phyloP scores from a whole-genome alignment of 2,329 filamentous ascomycete species.

The Clarireedia sp. region DNA sequence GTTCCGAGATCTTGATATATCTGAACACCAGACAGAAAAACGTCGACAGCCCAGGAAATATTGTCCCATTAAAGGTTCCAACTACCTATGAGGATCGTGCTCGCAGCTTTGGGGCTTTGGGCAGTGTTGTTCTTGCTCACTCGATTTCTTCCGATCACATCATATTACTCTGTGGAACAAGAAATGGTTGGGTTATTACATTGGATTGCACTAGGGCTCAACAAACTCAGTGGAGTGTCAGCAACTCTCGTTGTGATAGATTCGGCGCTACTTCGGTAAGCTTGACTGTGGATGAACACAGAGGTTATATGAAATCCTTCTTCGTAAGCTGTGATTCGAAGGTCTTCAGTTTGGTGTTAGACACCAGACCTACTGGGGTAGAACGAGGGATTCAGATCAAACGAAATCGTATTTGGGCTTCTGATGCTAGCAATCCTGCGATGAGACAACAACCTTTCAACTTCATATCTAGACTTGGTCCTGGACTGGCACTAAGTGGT shows the following conservation, averaged over 20 bases:
- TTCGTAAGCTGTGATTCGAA: slow-evolving; percentile 43
- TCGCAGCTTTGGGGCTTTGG: slow-evolving; percentile 16
- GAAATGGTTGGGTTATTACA: slow-evolving; percentile 24
- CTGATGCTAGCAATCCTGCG: slow-evolving; percentile 40
- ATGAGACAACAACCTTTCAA: slow-evolving; percentile 41
- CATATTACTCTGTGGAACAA: slow-evolving; percentile 25
- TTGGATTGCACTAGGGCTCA: slow-evolving; percentile 13
- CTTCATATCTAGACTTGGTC: slow-evolving; percentile 38
- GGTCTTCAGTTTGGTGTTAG: slow-evolving; percentile 28
- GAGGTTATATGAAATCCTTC: slow-evolving; percentile 24
- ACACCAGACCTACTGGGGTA: neutral
- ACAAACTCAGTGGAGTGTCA: slow-evolving; percentile 1
- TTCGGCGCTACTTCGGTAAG: slow-evolving; percentile 24
- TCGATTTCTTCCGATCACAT: slow-evolving; percentile 7
- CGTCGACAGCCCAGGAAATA: neutral
- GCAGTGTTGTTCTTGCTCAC: slow-evolving; percentile 20
- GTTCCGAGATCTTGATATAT: too few relatives aligned
- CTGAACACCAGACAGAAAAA: neutral
- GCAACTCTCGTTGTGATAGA: slow-evolving; percentile 14
- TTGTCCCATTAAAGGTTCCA: neutral
- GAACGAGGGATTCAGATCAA: slow-evolving; percentile 22
- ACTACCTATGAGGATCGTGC: neutral
- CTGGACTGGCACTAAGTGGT: slow-evolving; percentile 21
- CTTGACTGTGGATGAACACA: slow-evolving; percentile 20
- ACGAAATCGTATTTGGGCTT: slow-evolving; percentile 44